phyloP scores from a whole-genome alignment of 1,284 basidiomycete species.

The Vanrija pseudolonga region DNA sequence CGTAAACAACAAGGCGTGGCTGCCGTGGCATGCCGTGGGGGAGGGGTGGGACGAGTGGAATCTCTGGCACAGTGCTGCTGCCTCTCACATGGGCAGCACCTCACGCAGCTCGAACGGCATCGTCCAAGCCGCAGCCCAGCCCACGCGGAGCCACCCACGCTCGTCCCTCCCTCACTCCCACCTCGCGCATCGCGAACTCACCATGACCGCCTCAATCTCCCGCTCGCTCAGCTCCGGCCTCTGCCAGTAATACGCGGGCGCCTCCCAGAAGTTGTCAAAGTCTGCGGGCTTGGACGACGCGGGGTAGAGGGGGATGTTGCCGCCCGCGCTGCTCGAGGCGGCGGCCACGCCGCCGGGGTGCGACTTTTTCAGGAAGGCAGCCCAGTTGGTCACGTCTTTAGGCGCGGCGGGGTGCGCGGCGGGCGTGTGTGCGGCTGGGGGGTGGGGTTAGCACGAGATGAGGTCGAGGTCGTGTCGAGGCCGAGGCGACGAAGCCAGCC shows the following conservation, averaged over 20 bases:
- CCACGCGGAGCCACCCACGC: too few relatives aligned
- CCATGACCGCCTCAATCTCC: constrained; percentile 76
- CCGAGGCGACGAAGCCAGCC: too few relatives aligned
- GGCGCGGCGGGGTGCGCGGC: constrained; percentile 74
- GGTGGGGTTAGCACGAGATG: constrained; percentile 9
- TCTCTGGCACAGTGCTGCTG: too few relatives aligned
- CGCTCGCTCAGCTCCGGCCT: constrained; percentile 60
- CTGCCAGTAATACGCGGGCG: constrained; percentile 66
- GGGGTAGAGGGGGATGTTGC: constrained; percentile 20
- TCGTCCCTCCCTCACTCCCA: too few relatives aligned
- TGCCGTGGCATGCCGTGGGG: too few relatives aligned
- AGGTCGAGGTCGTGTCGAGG: not conserved
- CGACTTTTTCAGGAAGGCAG: constrained; percentile 58
- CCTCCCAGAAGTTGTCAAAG: constrained; percentile 72
- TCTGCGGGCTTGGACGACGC: constrained; percentile 45
- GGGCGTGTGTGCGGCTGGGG: constrained; percentile 58
- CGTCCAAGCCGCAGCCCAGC: too few relatives aligned
- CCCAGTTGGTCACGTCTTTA: constrained; percentile 63
- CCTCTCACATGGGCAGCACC: too few relatives aligned
- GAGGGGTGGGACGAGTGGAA: not conserved
- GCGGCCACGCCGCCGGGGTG: constrained; percentile 9
- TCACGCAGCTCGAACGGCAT: too few relatives aligned
- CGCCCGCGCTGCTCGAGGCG: constrained; percentile 24
- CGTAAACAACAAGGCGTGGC: too few relatives aligned
- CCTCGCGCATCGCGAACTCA: constrained; percentile 56